These are phyloP conservation scores for Penicillium salamii DNA, from an alignment of 495 filamentous ascomycete species.

Conservation along the genomic window DNA sequence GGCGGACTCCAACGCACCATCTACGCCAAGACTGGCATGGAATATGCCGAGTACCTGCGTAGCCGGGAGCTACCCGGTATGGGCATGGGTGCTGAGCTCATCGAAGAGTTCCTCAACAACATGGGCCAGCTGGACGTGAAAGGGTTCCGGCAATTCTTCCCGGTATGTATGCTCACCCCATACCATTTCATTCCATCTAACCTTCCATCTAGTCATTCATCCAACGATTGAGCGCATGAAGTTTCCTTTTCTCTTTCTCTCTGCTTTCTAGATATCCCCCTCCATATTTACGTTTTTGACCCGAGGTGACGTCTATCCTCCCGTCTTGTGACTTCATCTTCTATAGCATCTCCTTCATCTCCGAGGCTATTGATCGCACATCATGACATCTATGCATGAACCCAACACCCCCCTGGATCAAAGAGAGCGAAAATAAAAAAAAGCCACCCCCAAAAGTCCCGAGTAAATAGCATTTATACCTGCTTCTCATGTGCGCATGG, in stretches of 20 bases:
- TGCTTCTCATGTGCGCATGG: too few species aligned
- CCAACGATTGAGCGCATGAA: conserved; percentile 48
- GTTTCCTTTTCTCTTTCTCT: conserved; percentile 19
- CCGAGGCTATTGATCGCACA: background rate
- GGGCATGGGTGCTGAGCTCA: conserved; percentile 50
- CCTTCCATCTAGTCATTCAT: conserved; percentile 39
- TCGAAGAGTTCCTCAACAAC: conserved; percentile 54
- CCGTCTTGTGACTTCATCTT: conserved; percentile 9
- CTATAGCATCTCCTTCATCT: conserved; percentile 7
- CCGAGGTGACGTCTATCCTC: conserved; percentile 23
- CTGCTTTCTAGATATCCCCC: conserved; percentile 45
- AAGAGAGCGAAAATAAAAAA: conserved; percentile 2
- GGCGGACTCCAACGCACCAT: conserved; percentile 81
- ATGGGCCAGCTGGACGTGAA: conserved; percentile 50
- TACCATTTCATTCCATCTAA: background rate
- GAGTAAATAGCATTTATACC: conserved; percentile 14
- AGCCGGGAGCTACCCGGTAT: conserved; percentile 50
- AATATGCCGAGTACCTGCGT: conserved; percentile 56
- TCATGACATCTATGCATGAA: background rate
- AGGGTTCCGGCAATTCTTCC: conserved; percentile 56
- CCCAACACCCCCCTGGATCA: conserved; percentile 3
- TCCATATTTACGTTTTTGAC: conserved; percentile 26
- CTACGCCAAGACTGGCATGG: conserved; percentile 74
- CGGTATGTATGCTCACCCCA: conserved; percentile 26
- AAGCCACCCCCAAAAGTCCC: conserved; percentile 7